Conservation (phyloP, 192 early-diverging fungal species). For the Backusella morwellensis region DNA sequence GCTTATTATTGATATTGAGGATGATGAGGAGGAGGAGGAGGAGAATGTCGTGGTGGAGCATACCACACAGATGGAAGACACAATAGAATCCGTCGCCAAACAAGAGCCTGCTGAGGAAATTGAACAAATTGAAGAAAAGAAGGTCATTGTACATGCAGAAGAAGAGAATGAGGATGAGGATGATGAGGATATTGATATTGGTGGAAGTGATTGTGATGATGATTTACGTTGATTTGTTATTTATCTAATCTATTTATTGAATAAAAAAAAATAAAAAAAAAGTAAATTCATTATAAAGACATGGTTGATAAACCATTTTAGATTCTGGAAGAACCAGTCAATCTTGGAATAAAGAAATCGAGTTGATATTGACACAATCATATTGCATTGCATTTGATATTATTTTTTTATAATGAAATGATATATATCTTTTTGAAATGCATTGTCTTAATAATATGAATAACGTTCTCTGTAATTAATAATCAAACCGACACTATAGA, state of each 20-base stretch:
- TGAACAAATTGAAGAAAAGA: neutral
- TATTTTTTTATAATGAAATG: no score
- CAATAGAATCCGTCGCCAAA: neutral
- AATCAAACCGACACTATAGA: no score
- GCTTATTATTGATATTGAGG: constrained; percentile 45
- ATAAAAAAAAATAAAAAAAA: no score
- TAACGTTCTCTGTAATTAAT: no score
- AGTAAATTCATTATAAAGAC: no score
- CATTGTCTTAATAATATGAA: no score
- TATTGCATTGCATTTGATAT: no score
- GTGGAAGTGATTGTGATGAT: constrained; percentile 54
- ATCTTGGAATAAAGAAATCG: no score
- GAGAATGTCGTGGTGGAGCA: constrained; percentile 10
- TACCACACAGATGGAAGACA: neutral
- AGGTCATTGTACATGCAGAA: constrained; percentile 1
- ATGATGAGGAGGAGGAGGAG: constrained; percentile 40
- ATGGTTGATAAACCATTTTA: no score
- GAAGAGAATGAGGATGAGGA: constrained; percentile 39
- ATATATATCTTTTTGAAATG: no score
- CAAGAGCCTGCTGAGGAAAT: neutral
- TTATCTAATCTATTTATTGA: neutral
- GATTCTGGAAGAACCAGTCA: no score
- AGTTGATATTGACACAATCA: no score
- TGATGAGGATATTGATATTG: constrained; percentile 53
- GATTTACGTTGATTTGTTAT: constrained; percentile 42